Evolutionary conservation across 2,329 filamentous ascomycete genomes (phyloP), one percentile per base, ranked within the genome.

Genomic region (Scorias spongiosa): DNA sequence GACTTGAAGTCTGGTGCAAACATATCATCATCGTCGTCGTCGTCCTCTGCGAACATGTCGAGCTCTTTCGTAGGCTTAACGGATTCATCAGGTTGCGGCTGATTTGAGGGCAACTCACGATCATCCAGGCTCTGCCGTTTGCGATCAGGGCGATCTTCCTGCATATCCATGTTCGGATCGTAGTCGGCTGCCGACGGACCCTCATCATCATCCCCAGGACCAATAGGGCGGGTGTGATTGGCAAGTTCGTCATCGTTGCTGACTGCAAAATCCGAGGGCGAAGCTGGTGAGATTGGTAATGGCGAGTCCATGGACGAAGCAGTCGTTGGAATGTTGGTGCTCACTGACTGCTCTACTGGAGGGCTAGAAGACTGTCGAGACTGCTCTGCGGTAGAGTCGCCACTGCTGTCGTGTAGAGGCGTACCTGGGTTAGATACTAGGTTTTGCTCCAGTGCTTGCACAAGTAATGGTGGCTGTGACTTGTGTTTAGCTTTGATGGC

Each of bases 141-240:
- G 43, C 54, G 52, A 37, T 59, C 53, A 14, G 57, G 56, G 20
- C 56, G 44, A 53, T 94, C 87, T 61, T 93, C 84, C 59, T 81
- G 72, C 83, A 89, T 91, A 58, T 95, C 88, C 52, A 80, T 71
- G 1, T 80, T 91, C 1, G 88, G 88, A 57, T 94, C 85, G 59
- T 94, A 94, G 61, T 94, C 85, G 46, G 86, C 87, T 39, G 88
- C 88, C n/a, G 87, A 94, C 5, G 84, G 83, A 6, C 81, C 85
- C 54, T 91, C 81, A 39, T 77, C 74, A 49, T 63, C 62, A 51
- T 60, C 49, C 48, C 52, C 41, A 48, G 54, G 46, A 47, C 57
- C 46, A 46, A 57, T 47, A 26, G 48, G 47, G 36, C 54, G 50
- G 32, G 52, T 54, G 20, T 54, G 53, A 38, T 63, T 63, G 32